Conservation (phyloP, 495 filamentous ascomycete genomes). For the Tuber aestivum region DNA sequence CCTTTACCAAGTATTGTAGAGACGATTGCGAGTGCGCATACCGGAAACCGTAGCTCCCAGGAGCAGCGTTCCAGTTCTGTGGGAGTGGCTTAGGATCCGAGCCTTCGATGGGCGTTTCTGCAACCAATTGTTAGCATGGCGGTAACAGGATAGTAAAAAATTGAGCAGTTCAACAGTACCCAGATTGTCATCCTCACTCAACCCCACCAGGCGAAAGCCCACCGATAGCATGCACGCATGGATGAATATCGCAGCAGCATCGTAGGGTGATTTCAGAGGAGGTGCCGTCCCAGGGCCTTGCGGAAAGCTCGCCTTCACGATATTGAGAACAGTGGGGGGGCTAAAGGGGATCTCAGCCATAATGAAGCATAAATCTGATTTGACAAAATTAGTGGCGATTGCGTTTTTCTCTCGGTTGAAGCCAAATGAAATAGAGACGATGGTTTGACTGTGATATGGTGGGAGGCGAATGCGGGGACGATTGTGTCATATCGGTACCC, state of each 20-base stretch:
- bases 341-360: constrained; percentile 37
- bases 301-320: constrained; percentile 54
- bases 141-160: not conserved
- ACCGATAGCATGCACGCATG: constrained; percentile 78
- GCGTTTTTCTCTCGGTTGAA: not conserved
- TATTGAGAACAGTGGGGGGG: constrained; percentile 48
- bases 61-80: constrained; percentile 43
- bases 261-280: constrained; percentile 68
- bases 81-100: constrained; percentile 51
- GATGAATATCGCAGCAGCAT: constrained; percentile 75
- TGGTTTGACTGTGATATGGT: not conserved
- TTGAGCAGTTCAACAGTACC: constrained; percentile 46
- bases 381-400: not conserved
- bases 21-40: constrained; percentile 87
- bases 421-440: not conserved
- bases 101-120: constrained; percentile 51
- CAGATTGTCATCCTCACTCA: constrained; percentile 69
- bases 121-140: constrained; percentile 15
- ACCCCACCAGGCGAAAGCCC: constrained; percentile 74
- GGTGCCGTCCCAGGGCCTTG: constrained; percentile 49
- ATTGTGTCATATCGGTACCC: not conserved
- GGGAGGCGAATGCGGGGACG: not conserved
- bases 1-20: constrained; percentile 73
- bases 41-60: constrained; percentile 53
- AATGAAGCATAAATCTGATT: not conserved